A percentile compares a stretch with the other conserved stretches of the same genome.
These are phyloP conservation scores for Secale cereale DNA, from an alignment of 176 grass and related monocot genomes.

Conservation along the genomic window DNA sequence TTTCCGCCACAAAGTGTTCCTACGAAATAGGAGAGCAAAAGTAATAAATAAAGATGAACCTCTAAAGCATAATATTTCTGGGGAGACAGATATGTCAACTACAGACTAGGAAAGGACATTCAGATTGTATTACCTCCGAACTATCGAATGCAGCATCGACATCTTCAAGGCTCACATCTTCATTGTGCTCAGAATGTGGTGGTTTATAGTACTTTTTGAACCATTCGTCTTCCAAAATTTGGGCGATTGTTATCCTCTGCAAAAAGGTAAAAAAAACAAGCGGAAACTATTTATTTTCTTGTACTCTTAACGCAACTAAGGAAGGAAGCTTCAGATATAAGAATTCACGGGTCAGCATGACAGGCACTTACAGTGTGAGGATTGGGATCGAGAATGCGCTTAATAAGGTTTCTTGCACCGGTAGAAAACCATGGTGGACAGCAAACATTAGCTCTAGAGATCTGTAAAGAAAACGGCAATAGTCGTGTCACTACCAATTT, in stretches of 20 bases:
- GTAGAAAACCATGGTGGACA: constrained; percentile 74
- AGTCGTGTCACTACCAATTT: constrained; percentile 3
- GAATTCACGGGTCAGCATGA: neutral
- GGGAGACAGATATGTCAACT: neutral
- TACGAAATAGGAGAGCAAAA: constrained; percentile 19
- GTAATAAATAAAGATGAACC: neutral
- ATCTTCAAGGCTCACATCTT: constrained; percentile 83
- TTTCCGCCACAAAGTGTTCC: constrained; percentile 89
- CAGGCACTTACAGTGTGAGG: constrained; percentile 58
- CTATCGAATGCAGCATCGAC: constrained; percentile 83
- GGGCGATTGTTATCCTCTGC: constrained; percentile 83
- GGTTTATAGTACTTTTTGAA: constrained; percentile 90
- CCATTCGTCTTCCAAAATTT: constrained; percentile 96
- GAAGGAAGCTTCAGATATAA: neutral
- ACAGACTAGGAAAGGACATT: neutral
- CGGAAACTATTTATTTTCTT: neutral
- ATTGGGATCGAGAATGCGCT: constrained; percentile 91
- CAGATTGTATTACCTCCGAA: constrained; percentile 56
- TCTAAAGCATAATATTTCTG: neutral
- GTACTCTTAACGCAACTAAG: neutral
- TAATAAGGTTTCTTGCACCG: constrained; percentile 76
- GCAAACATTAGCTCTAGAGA: constrained; percentile 59
- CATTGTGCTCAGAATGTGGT: constrained; percentile 69
- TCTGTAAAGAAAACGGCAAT: constrained; percentile 42
- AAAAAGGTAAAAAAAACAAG: neutral